Evolutionary conservation across 169 alveolate genomes (phyloP).

Genomic region (Plasmodium falciparum): DNA sequence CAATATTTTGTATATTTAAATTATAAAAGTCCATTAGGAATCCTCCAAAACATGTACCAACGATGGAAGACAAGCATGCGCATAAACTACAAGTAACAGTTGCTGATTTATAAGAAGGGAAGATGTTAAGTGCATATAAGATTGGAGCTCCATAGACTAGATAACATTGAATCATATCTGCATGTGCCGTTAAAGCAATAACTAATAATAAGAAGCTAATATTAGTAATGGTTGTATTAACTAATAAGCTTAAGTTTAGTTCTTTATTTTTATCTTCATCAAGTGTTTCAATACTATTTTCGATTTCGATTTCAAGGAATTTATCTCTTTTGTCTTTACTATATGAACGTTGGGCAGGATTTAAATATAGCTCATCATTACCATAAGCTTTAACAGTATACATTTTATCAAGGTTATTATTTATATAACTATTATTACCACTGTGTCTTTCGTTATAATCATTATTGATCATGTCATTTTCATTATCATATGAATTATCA

Average conservation of each 20-base stretch:
- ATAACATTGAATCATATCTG: conserved; percentile 16
- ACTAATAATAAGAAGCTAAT: conserved; percentile 23
- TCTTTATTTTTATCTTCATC: conserved; percentile 19
- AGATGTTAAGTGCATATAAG: conserved; percentile 25
- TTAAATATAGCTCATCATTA: conserved; percentile 1
- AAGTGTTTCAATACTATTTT: conserved; percentile 28
- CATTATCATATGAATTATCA: neutral
- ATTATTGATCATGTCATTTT: neutral
- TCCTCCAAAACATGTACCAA: conserved; percentile 41
- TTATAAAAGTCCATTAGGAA: conserved; percentile 35
- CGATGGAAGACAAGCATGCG: conserved; percentile 53
- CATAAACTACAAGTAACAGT: conserved; percentile 33
- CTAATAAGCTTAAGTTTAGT: conserved; percentile 8
- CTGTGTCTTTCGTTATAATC: neutral
- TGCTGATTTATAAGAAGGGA: conserved; percentile 55
- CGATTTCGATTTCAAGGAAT: conserved; percentile 32
- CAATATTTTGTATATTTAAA: conserved; percentile 47
- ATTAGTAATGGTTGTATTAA: conserved; percentile 23
- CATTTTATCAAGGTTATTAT: conserved; percentile 32
- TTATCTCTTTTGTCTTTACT: conserved; percentile 3
- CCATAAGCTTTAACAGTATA: conserved; percentile 8
- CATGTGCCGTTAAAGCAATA: conserved; percentile 29
- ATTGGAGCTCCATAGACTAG: conserved; percentile 56
- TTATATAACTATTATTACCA: conserved; percentile 22
- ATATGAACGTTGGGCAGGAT: conserved; percentile 7